phyloP scores from a whole-genome alignment of 2,329 filamentous ascomycete species.

The Akanthomyces lecanii region DNA sequence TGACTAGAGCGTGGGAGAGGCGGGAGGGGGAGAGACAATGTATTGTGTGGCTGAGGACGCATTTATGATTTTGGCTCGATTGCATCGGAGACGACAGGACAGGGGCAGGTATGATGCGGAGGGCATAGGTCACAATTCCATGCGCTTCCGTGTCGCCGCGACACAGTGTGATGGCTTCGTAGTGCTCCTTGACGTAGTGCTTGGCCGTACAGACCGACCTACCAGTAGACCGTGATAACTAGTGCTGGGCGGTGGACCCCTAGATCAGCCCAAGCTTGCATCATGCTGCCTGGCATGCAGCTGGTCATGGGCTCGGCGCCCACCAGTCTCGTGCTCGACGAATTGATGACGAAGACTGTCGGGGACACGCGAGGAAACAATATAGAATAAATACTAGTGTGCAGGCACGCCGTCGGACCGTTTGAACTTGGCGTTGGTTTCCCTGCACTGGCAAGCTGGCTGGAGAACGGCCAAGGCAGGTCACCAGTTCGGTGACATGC shows the following conservation, averaged over 20 bases:
- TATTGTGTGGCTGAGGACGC: not conserved
- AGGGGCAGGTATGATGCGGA: not conserved
- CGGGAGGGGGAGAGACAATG: not conserved
- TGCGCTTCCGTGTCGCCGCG: not conserved
- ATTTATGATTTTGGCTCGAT: no score
- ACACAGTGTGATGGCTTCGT: no score
- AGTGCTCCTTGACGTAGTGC: not conserved
- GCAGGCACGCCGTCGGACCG: no score
- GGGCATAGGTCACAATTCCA: not conserved
- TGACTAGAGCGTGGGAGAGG: not conserved
- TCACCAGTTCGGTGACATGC: no score
- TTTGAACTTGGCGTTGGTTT: no score
- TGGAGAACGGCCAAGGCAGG: no score
- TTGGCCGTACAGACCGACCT: not conserved
- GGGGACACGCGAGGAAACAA: no score
- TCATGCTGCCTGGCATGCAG: constrained; percentile 1
- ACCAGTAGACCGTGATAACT: not conserved
- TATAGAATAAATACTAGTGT: no score
- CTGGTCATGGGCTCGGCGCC: not conserved
- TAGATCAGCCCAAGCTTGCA: constrained; percentile 1
- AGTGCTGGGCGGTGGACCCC: not conserved
- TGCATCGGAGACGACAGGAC: not conserved
- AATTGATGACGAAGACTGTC: not conserved
- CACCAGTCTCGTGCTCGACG: not conserved
- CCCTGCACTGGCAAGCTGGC: no score